Evolutionary conservation across 495 filamentous ascomycete species (phyloP), one percentile per base, ranked within the genome.

Genomic region (Podospora comata): DNA sequence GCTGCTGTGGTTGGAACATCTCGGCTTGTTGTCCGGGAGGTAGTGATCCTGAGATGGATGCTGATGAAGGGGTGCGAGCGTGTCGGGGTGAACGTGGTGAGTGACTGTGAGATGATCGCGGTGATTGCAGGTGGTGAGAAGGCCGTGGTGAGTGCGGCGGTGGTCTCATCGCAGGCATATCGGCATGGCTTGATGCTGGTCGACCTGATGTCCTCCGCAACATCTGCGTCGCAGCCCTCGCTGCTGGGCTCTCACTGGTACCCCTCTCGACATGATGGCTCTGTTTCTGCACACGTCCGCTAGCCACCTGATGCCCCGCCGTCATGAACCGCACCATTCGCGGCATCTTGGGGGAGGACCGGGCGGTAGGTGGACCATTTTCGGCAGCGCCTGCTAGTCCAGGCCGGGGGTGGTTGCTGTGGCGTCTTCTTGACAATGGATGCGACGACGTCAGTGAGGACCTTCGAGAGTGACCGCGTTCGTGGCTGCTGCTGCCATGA

Each of bases 151-250:
- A 62, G 20, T 9, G 55, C 55, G 32, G 26, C 16, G 34, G 34
- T 39, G 34, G 11, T 39, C 34, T 39, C 34, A 39, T 39, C 5
- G 34, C 34, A 39, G 34, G 34, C 34, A 39, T 11, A 6, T 39
- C 34, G 6, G n/a, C 9, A 26, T 28, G 20, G 59, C 19, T 15
- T 18, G 27, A 15, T 15, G 7, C 26, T 30, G 23, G 60, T n/a
- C 26, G 6, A 34, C 32, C 5, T 23, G 32, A 39, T 3, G 61
- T 39, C 30, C 30, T 2, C 28, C 61, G 61, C 30, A 63, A 18
- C 18, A 48, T 19, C n/a, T 63, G 28, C 15, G 61, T 63, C 27
- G 61, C 61, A 19, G n/a, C 61, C 20, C 27, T 63, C 28, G 34
- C 61, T 4, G 61, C 61, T 4, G 61, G 27, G 32, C 18, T 63